phyloP scores from a whole-genome alignment of 2,329 filamentous ascomycete genomes.

The Domatiomyces globalis region DNA sequence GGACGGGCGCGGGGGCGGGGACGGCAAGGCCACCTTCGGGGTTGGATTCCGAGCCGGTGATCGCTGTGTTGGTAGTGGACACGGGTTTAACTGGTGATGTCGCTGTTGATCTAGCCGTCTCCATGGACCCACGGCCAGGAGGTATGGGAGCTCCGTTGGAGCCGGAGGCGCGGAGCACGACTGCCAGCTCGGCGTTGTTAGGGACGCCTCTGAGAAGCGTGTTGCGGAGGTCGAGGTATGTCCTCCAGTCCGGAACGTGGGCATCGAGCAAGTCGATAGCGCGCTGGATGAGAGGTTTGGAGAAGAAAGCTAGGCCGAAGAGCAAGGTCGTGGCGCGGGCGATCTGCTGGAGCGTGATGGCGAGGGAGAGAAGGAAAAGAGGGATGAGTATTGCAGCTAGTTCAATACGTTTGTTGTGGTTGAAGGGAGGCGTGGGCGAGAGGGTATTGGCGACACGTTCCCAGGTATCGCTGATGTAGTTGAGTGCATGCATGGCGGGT shows the following conservation, averaged over 20 bases:
- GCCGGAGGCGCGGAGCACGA: slow-evolving; percentile 68
- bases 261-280: slow-evolving; percentile 37
- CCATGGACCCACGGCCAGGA: slow-evolving; percentile 36
- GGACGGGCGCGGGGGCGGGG: too few relatives aligned
- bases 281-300: slow-evolving; percentile 55
- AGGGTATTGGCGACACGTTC: slow-evolving; percentile 48
- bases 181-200: slow-evolving; percentile 69
- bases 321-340: slow-evolving; percentile 53
- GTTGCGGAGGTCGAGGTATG: slow-evolving; percentile 55
- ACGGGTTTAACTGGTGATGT: background rate
- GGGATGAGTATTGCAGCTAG: slow-evolving; percentile 42
- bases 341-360: slow-evolving; percentile 45
- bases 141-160: slow-evolving; percentile 73
- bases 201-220: slow-evolving; percentile 68
- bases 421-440: slow-evolving; percentile 51
- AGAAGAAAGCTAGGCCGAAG: slow-evolving; percentile 65
- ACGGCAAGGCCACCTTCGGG: too few relatives aligned
- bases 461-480: slow-evolving; percentile 47
- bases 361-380: slow-evolving; percentile 38
- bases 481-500: slow-evolving; percentile 53
- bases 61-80: background rate
- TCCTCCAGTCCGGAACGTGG: slow-evolving; percentile 57
- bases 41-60: too few relatives aligned
- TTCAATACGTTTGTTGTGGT: slow-evolving; percentile 39
- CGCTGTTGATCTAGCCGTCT: slow-evolving; percentile 27